Base-by-base conservation (phyloP, 208 protist genomes). In the Borovskyia barvae region DNA sequence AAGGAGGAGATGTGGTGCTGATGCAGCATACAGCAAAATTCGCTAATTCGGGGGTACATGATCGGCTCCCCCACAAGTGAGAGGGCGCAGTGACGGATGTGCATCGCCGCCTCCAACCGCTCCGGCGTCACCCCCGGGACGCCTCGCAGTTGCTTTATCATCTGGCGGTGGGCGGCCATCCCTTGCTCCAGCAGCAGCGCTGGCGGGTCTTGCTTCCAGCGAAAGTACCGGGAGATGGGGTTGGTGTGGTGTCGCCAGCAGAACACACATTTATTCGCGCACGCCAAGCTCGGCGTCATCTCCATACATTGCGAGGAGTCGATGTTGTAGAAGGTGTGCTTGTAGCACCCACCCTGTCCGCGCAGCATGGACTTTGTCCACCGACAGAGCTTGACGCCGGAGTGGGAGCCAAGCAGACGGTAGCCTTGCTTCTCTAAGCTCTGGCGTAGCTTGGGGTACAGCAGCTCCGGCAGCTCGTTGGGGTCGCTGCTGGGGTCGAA, bases 251-350 rank as follows among this genome's bases (percentile, higher is more conserved):
- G 94, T 19, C 96, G 71, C 85, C 86, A 97, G 60, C 96, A 98
- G 64, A 98, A 98, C 25, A 98, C 85, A 72, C 96, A 98, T 65
- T 98, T 97, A 66, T 97, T 98, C n/a, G 94, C 94, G 51, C 95
- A 98, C 25, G 97, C 97, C 35, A 99, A 60, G 39, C 80, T 93
- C 40, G 97, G 97, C 8, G 97, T 98, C 75, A 97, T 96, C 76
- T 98, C 97, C 97, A 99, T 99, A 73, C 97, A 99, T 62, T 96
- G 86, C 36, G 95, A 95, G 7, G 77, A 93, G 39, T 73, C 80
- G 72, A 98, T 98, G 69, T 97, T 95, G 76, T 99, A 99, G 64
- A 99, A 98, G 37, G 96, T 98, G 75, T 98, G 93, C 81, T 99
- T 99, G 80, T 98, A 99, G 77, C 97, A 98, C 14, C 97, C 96